Base-by-base conservation (phyloP, 306 rosid genomes). In the Luffa aegyptiaca region DNA sequence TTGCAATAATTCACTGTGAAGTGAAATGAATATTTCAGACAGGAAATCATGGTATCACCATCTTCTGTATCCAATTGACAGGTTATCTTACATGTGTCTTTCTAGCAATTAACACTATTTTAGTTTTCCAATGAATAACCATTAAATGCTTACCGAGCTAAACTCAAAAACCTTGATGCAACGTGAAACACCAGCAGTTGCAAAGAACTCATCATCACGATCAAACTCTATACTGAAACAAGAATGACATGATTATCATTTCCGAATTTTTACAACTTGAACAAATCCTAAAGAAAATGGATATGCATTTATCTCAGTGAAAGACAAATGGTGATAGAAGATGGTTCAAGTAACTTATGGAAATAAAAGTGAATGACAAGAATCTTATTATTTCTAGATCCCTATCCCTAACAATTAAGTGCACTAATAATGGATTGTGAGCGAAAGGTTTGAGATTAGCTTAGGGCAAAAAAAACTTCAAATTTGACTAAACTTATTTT, bases 121-220 rank as follows among this genome's bases (percentile, higher is more conserved):
- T 1, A 42, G 36, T 44, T 44, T 20, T 44, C 9, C 75, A 69
- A 18, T 42, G 75, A 42, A 69, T 10, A 44, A 44, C 36, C 17
- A 37, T 36, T 53, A 36, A 39, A 44, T 18, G 63, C 93, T 81
- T 90, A 92, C 98, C 85, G 88, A 58, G 74, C 97, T 88, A 84
- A 92, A 94, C 83, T 94, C 98, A 81, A 92, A 94, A 85, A 94
- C 90, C 82, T 92, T 94, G 82, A 94, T 94, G 81, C 98, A 85
- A 76, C 97, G 86, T 3, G 98, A 92, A 83, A 94, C 97, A 84
- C 98, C 98, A 85, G 98, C 97, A 63, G 93, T 92, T 55, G 98
- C 97, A 87, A 94, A 92, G 57, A 92, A 85, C 81, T 92, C 94
- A 73, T 94, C 96, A 70, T 94, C 96, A 8, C 97, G 88, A 79